A percentile compares a stretch with the other conserved stretches of the same genome.
These are phyloP conservation scores for Sanguinoderma infundibulare DNA, from an alignment of 1,284 basidiomycete species.

Conservation along the genomic window DNA sequence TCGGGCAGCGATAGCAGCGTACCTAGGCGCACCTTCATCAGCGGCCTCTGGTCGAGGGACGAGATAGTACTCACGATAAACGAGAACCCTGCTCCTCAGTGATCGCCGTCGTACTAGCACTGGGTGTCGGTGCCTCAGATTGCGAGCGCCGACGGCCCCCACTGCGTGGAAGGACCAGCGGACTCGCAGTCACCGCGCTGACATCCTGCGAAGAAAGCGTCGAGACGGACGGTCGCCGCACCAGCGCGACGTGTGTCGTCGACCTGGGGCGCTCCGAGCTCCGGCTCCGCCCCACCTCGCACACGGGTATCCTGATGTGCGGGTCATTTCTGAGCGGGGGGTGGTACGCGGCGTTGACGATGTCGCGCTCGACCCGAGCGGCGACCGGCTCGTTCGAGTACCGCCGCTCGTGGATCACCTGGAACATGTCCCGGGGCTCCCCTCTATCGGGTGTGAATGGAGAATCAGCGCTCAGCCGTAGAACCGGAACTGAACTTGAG, in stretches of 20 bases:
- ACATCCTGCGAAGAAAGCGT: background rate
- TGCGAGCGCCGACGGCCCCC: background rate
- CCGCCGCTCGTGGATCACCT: background rate
- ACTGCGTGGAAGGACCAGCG: background rate
- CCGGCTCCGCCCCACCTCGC: slow-evolving; percentile 15
- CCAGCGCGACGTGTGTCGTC: background rate
- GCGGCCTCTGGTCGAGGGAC: background rate
- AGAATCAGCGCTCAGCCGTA: background rate
- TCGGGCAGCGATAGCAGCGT: background rate
- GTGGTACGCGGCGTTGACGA: slow-evolving; percentile 6
- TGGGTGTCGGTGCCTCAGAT: background rate
- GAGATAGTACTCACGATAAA: background rate
- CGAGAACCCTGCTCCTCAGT: background rate
- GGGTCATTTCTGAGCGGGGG: background rate
- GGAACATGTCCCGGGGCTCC: background rate
- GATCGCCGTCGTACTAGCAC: background rate
- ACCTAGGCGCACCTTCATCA: background rate
- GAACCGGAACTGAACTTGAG: no score
- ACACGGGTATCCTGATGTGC: slow-evolving; percentile 1
- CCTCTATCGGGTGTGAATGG: background rate
- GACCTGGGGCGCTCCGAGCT: background rate
- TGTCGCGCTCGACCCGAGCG: background rate
- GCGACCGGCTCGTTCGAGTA: background rate
- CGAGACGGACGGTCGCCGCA: background rate
- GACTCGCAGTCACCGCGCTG: background rate